These are phyloP conservation scores for Solanum arcanum DNA, from an alignment of 257 asterid species.

Conservation along the genomic window DNA sequence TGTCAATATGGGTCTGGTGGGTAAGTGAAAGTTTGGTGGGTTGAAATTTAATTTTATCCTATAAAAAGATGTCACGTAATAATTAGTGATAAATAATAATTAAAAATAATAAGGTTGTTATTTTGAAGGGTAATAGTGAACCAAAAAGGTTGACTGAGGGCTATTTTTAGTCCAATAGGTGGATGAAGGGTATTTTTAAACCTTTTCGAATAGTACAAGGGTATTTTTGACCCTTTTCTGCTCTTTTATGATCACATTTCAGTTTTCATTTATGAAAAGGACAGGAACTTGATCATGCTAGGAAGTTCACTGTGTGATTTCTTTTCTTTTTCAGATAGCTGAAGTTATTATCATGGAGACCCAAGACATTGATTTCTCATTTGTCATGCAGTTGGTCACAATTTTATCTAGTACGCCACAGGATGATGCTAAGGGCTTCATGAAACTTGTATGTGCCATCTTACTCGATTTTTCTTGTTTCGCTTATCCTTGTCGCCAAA, in stretches of 20 bases:
- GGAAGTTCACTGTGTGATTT: conserved; percentile 3
- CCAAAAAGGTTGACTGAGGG: too few relatives aligned
- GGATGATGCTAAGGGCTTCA: conserved; percentile 53
- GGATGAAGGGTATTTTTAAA: too few relatives aligned
- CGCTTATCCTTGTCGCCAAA: not conserved
- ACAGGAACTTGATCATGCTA: not conserved
- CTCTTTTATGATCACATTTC: not conserved
- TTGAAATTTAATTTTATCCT: too few relatives aligned
- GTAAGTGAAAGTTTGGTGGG: too few relatives aligned
- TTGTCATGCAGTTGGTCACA: conserved; percentile 45
- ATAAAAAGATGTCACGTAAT: too few relatives aligned
- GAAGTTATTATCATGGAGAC: conserved; percentile 62
- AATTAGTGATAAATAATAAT: too few relatives aligned
- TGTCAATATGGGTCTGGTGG: too few relatives aligned
- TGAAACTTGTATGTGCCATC: conserved; percentile 49
- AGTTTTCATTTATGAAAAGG: not conserved
- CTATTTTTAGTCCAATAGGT: too few relatives aligned
- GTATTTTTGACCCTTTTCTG: too few relatives aligned
- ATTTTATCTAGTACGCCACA: conserved; percentile 53
- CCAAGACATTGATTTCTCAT: conserved; percentile 46
- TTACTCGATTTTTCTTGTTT: conserved; percentile 1
- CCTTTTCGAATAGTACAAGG: too few relatives aligned
- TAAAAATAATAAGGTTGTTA: too few relatives aligned
- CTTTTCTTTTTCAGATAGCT: conserved; percentile 50
- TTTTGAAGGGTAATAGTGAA: too few relatives aligned